phyloP scores from a whole-genome alignment of 768 basidiomycete genomes.

The Tricholoma matsutake region DNA sequence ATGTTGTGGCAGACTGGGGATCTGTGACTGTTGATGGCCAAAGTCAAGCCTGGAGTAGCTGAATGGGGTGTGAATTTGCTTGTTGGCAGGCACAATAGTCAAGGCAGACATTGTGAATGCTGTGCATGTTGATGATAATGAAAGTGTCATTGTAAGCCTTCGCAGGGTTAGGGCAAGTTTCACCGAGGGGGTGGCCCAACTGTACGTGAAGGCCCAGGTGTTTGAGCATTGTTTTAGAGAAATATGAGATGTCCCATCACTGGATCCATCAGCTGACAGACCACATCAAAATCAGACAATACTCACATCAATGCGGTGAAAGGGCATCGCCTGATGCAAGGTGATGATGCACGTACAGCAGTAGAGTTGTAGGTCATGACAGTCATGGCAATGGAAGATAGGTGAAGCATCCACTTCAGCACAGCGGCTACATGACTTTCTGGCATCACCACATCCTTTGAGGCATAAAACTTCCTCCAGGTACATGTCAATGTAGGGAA shows the following conservation, averaged over 20 bases:
- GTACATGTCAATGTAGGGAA: constrained; percentile 3
- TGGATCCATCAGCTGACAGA: not conserved
- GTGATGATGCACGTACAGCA: not conserved
- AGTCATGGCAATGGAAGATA: constrained; percentile 3
- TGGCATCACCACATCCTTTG: constrained; percentile 1
- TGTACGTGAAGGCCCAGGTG: constrained; percentile 23
- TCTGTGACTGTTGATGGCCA: constrained; percentile 28
- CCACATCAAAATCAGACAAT: not conserved
- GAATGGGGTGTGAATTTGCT: constrained; percentile 10
- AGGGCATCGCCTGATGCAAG: not conserved
- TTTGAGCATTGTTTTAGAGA: constrained; percentile 16
- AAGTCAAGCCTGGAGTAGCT: constrained; percentile 25
- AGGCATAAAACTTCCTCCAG: constrained; percentile 1
- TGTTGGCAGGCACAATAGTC: constrained; percentile 29
- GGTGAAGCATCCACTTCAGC: not conserved
- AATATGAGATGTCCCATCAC: constrained; percentile 1
- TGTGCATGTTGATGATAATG: constrained; percentile 27
- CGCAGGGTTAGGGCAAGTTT: constrained; percentile 13
- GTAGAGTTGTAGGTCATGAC: not conserved
- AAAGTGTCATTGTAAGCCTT: constrained; percentile 14
- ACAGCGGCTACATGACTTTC: not conserved
- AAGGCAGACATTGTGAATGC: constrained; percentile 27
- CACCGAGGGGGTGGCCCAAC: too few species aligned
- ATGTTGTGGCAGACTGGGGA: constrained; percentile 27
- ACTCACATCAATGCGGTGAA: not conserved